Base-by-base conservation (phyloP, 805 yeast genomes). In the Ogataea ramenticola region DNA sequence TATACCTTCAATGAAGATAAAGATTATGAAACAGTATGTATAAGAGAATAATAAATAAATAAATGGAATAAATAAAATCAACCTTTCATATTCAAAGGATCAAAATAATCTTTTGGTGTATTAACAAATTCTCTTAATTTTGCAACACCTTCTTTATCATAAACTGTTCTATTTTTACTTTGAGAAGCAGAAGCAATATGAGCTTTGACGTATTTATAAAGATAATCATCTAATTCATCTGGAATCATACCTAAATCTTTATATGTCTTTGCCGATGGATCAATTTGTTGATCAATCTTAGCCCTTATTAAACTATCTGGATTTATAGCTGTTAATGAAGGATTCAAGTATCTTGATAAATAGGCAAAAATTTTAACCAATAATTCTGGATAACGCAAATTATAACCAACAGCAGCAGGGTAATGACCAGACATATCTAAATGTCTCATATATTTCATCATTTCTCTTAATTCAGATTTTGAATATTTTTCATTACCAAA, bases 231-330 rank as follows among this genome's bases (percentile, higher is more conserved):
- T 39, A 82, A 65, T 46, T 70, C 65, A 47, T 69, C 79, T 15
- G 81, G 76, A 39, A 71, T 68, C 58, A 87, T 78, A 38, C 86
- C 93, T 54, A 86, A 73, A 58, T 86, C 93, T 30, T 65, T 67
- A 62, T 82, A 86, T 15, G 83, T 76, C 56, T 71, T 68, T 22
- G 87, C 88, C 15, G 61, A 57, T 27, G 75, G 72, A 56, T 80
- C 85, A 48, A 80, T 70, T 19, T 55, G 57, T 64, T 87, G 95
- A 65, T 83, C 71, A 46, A 83, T 71, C 55, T 75, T 72, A 64
- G 80, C 79, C 67, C 95, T 79, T 64, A 80, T 84, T 44, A 83
- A 74, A 61, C 80, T 81, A 63, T 87, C 96, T 24, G 86, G 77
- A 56, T 80, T 82, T 47, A 77, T 39, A 4, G 59, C 47, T 16